phyloP scores from a whole-genome alignment of 1,284 basidiomycete genomes.

The Malassezia sympodialis region DNA sequence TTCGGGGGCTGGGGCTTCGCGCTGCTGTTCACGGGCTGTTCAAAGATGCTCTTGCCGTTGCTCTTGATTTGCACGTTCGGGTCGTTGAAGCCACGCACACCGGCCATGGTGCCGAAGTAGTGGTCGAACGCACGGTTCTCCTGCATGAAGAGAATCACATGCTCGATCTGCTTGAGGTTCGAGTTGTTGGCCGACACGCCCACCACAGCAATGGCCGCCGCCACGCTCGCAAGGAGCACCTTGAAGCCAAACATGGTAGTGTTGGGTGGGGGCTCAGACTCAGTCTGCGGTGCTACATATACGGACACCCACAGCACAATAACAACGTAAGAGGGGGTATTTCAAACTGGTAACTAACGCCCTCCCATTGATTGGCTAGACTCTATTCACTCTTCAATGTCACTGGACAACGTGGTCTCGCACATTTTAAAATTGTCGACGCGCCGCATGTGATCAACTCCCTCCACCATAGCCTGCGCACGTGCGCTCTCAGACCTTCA shows the following conservation, averaged over 20 bases:
- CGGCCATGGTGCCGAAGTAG: slow-evolving; percentile 33
- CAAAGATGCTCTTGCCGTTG: slow-evolving; percentile 23
- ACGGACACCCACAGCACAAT: neutral
- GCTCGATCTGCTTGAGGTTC: slow-evolving; percentile 13
- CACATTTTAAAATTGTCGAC: neutral
- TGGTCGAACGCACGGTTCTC: slow-evolving; percentile 41
- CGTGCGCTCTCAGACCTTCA: too few species aligned
- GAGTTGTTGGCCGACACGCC: neutral
- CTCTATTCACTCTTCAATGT: neutral
- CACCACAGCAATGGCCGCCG: neutral
- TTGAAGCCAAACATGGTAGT: slow-evolving; percentile 2
- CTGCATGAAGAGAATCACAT: slow-evolving; percentile 32
- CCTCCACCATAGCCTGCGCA: too few species aligned
- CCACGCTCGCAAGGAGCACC: neutral
- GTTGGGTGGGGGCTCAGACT: neutral
- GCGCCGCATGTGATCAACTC: neutral
- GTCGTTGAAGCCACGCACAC: slow-evolving; percentile 34
- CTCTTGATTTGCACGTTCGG: slow-evolving; percentile 33
- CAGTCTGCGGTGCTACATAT: neutral
- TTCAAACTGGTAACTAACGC: neutral
- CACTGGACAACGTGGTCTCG: neutral
- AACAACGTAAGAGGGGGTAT: neutral
- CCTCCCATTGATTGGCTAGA: neutral
- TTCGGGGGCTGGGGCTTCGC: neutral
- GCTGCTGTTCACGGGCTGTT: slow-evolving; percentile 14